Evolutionary conservation across 192 early-diverging fungal species (phyloP).

Genomic region (Phycomyces nitens): DNA sequence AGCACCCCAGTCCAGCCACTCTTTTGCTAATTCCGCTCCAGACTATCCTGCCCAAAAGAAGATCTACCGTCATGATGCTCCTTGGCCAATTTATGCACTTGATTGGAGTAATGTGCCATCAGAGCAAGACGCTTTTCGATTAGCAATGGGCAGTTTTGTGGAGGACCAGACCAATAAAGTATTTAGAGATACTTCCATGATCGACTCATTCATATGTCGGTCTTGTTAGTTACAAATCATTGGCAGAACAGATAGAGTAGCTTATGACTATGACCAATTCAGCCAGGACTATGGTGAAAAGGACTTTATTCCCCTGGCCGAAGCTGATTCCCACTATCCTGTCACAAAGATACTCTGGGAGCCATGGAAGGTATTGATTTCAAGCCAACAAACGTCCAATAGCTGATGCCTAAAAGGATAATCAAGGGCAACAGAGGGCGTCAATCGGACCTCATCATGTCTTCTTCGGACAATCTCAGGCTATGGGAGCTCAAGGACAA

Average conservation of each 20-base stretch:
- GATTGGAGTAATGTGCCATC: constrained; percentile 74
- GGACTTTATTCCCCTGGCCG: constrained; percentile 72
- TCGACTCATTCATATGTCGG: neutral
- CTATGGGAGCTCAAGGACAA: constrained; percentile 82
- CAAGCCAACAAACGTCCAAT: neutral
- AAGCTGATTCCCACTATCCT: constrained; percentile 77
- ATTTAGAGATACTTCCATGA: constrained; percentile 20
- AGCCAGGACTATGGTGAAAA: constrained; percentile 35
- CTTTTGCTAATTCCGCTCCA: too few relatives aligned
- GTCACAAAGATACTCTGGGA: constrained; percentile 87
- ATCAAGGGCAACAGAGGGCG: constrained; percentile 29
- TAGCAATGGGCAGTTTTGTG: constrained; percentile 76
- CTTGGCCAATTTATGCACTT: constrained; percentile 83
- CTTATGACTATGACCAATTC: constrained; percentile 25
- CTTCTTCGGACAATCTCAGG: constrained; percentile 78
- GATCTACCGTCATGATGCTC: constrained; percentile 71
- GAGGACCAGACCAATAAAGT: constrained; percentile 67
- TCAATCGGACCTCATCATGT: constrained; percentile 73
- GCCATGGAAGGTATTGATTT: constrained; percentile 55
- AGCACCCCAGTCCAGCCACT: too few relatives aligned
- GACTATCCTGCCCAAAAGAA: constrained; percentile 46
- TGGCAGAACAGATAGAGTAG: constrained; percentile 43
- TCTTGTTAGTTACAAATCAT: constrained; percentile 57
- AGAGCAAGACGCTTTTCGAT: constrained; percentile 62
- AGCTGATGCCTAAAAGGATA: neutral